Percentiles rank a stretch among this genome's conserved stretches.
These are phyloP conservation scores for Ballota nigra DNA, from an alignment of 257 asterid species.

Conservation along the genomic window DNA sequence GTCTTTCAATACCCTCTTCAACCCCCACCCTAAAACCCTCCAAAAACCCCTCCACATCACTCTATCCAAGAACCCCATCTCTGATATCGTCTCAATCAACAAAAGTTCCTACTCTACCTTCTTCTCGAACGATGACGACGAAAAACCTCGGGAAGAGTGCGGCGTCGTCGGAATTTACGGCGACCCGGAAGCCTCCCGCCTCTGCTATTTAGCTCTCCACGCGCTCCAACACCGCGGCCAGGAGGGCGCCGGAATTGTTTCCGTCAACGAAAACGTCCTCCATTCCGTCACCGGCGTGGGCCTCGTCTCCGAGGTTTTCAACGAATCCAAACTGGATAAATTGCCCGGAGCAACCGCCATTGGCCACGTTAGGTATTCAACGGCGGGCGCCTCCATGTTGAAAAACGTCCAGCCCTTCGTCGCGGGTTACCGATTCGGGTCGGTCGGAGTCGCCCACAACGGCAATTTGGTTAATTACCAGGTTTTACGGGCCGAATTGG, in stretches of 20 bases:
- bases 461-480: constrained; percentile 92
- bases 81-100: constrained; percentile 34
- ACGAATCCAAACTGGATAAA: constrained; percentile 58
- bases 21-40: constrained; percentile 26
- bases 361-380: constrained; percentile 96
- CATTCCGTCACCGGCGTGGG: constrained; percentile 88
- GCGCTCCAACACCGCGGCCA: constrained; percentile 97
- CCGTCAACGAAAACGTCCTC: constrained; percentile 59
- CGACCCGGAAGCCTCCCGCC: constrained; percentile 88
- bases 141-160: constrained; percentile 86
- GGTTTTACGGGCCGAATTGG: constrained; percentile 62
- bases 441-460: constrained; percentile 97
- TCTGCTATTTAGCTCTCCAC: constrained; percentile 75
- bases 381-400: constrained; percentile 92
- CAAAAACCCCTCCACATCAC: constrained; percentile 35
- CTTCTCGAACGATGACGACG: constrained; percentile 30
- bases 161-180: constrained; percentile 94
- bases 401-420: constrained; percentile 96
- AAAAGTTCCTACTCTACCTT: background rate
- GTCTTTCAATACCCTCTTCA: constrained; percentile 4
- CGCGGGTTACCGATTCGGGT: constrained; percentile 82
- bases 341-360: constrained; percentile 79
- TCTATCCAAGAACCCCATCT: constrained; percentile 51
- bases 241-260: constrained; percentile 90
- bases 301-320: constrained; percentile 78